These are phyloP conservation scores for Globisporangium viniferum DNA, from an alignment of 352 stramenopile genomes.

Conservation along the genomic window DNA sequence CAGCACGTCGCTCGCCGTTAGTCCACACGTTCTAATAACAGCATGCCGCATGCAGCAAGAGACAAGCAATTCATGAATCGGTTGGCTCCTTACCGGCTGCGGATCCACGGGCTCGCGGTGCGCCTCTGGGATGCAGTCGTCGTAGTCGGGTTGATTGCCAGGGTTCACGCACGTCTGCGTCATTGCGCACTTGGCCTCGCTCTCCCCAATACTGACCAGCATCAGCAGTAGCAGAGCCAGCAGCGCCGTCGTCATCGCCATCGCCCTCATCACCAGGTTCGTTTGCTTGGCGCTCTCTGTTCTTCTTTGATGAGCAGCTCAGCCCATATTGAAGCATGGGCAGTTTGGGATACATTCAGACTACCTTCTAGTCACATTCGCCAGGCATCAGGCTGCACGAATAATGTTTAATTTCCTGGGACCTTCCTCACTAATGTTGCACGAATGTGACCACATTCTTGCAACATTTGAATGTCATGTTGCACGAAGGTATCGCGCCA, in stretches of 20 bases:
- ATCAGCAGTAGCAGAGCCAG: background rate
- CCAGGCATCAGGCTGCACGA: too few relatives aligned
- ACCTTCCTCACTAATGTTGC: background rate
- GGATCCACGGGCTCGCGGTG: constrained; percentile 33
- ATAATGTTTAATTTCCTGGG: too few relatives aligned
- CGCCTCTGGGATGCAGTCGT: constrained; percentile 69
- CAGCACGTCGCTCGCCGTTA: background rate
- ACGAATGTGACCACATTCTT: background rate
- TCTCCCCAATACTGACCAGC: background rate
- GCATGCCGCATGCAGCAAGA: background rate
- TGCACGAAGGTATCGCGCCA: constrained; percentile 6
- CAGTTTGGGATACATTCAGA: background rate
- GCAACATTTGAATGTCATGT: background rate
- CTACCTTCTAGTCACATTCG: background rate
- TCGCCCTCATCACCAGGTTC: background rate
- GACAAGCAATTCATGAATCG: background rate
- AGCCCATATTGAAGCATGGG: constrained; percentile 10
- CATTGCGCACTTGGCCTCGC: constrained; percentile 57
- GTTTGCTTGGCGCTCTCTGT: background rate
- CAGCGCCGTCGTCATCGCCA: background rate
- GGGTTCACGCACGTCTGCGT: constrained; percentile 79
- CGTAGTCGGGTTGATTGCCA: constrained; percentile 65
- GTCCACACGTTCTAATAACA: background rate
- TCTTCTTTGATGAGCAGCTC: constrained; percentile 5
- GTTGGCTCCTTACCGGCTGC: constrained; percentile 24